Conservation (phyloP, 192 early-diverging fungal genomes). For the Umbelopsis sp. region DNA sequence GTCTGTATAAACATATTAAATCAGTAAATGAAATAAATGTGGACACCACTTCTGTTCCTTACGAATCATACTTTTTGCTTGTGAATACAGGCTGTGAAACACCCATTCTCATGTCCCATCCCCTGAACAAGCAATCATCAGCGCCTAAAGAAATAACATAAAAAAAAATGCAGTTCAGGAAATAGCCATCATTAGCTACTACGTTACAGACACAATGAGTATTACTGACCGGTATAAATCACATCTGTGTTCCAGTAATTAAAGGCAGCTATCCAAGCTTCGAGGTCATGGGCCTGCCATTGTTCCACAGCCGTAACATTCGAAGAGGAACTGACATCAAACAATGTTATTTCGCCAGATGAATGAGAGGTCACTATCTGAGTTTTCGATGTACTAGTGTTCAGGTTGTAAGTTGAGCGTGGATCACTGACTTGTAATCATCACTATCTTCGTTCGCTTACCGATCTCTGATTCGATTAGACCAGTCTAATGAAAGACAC, state of each 20-base stretch:
- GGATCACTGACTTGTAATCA: too few relatives aligned
- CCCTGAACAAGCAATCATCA: conserved; percentile 86
- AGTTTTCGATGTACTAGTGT: conserved; percentile 22
- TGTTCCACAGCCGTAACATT: conserved; percentile 13
- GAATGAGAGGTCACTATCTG: conserved; percentile 16
- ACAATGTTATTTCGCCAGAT: conserved; percentile 9
- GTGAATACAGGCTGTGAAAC: conserved; percentile 56
- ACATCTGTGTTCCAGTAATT: conserved; percentile 75
- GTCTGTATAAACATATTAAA: conserved; percentile 40
- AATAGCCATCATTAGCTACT: too few relatives aligned
- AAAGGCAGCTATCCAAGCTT: conserved; percentile 94
- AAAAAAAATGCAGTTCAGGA: too few relatives aligned
- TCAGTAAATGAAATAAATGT: neutral
- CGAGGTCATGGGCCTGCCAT: conserved; percentile 87
- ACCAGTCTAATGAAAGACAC: conserved; percentile 91
- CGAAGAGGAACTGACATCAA: neutral
- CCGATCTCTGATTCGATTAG: conserved; percentile 56
- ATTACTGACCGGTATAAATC: conserved; percentile 71
- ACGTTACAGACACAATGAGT: too few relatives aligned
- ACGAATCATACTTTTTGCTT: conserved; percentile 52
- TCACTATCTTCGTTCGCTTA: neutral
- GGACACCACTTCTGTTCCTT: neutral
- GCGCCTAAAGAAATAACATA: conserved; percentile 63
- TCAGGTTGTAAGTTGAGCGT: too few relatives aligned
- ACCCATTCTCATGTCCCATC: conserved; percentile 81